Base-by-base conservation (phyloP, 768 basidiomycete species). In the Mycena epipterygia region DNA sequence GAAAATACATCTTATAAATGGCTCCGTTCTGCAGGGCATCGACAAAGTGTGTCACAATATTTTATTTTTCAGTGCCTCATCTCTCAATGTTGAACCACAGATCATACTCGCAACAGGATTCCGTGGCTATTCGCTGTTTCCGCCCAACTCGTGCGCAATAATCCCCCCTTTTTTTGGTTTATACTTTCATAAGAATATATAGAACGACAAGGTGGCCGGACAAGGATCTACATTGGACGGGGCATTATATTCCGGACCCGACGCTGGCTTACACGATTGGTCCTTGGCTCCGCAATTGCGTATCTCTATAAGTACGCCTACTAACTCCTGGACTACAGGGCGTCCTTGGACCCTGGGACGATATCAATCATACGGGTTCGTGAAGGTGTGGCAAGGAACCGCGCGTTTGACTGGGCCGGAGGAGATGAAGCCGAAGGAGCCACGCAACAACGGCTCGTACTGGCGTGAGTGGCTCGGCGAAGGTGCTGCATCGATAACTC, bases 181-280 rank as follows among this genome's bases (percentile, higher is more conserved):
- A 33, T 39, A 56, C 14, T 37, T 21, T 35, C 17, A n/a, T 25
- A 30, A 23, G 11, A 25, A 25, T 5, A 23, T 25, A 1, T 7
- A 37, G 29, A 51, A 70, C 62, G 11, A 42, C 29, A 1, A 5
- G 41, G 39, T 46, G 61, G 21, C 68, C 61, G 35, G 46, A n/a
- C n/a, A n/a, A 67, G 39, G 71, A 75, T 46, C 55, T 75, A 23
- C 48, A 68, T 32, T 75, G 73, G 73, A 75, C 74, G 19, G 74
- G 74, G 7, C 74, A 78, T 65, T 82, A 80, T 70, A 78, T 81
- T 30, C 77, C 76, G 5, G 81, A 82, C 46, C 80, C 80, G 2
- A 79, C 80, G 11, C 70, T 82, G 0, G 76, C 78, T 1, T 80
- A 80, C 65, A 71, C 67, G 5, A 41, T 55, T n/a, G 49, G 71